Conservation (phyloP, 1,284 basidiomycete genomes). For the Xerocomus nothofagi region DNA sequence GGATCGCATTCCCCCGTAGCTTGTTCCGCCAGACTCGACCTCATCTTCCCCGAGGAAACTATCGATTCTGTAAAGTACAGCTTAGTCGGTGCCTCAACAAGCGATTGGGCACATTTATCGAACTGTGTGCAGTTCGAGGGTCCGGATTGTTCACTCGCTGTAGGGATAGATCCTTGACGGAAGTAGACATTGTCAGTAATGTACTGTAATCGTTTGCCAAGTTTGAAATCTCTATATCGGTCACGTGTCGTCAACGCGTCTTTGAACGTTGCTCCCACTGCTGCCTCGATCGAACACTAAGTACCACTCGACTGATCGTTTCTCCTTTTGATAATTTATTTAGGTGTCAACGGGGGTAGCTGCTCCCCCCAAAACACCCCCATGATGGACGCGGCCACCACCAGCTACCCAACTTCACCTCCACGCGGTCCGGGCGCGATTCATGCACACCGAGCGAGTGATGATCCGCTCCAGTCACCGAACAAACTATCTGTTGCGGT, state of each 20-base stretch:
- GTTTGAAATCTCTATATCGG: neutral
- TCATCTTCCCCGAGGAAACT: slow-evolving; percentile 21
- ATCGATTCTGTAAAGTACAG: slow-evolving; percentile 9
- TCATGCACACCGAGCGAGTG: slow-evolving; percentile 45
- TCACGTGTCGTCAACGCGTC: slow-evolving; percentile 37
- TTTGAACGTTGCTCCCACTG: slow-evolving; percentile 20
- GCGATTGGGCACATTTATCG: slow-evolving; percentile 3
- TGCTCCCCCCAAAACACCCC: too few species aligned
- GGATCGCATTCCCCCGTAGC: slow-evolving; percentile 16
- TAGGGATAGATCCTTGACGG: neutral
- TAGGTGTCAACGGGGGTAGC: too few species aligned
- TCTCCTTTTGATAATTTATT: too few species aligned
- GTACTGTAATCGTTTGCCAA: slow-evolving; percentile 7
- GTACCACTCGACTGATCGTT: too few species aligned
- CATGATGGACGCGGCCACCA: slow-evolving; percentile 27
- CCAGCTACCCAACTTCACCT: slow-evolving; percentile 15
- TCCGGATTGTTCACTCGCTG: neutral
- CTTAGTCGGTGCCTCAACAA: neutral
- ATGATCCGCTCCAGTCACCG: slow-evolving; percentile 55
- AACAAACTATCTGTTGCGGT: slow-evolving; percentile 46
- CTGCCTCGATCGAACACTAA: slow-evolving; percentile 20
- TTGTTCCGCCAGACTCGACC: slow-evolving; percentile 13
- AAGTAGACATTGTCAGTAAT: slow-evolving; percentile 13
- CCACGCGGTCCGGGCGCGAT: slow-evolving; percentile 39
- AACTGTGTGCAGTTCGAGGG: neutral